Evolutionary conservation across 495 filamentous ascomycete species (phyloP).

Genomic region (Aspergillus biplanus): DNA sequence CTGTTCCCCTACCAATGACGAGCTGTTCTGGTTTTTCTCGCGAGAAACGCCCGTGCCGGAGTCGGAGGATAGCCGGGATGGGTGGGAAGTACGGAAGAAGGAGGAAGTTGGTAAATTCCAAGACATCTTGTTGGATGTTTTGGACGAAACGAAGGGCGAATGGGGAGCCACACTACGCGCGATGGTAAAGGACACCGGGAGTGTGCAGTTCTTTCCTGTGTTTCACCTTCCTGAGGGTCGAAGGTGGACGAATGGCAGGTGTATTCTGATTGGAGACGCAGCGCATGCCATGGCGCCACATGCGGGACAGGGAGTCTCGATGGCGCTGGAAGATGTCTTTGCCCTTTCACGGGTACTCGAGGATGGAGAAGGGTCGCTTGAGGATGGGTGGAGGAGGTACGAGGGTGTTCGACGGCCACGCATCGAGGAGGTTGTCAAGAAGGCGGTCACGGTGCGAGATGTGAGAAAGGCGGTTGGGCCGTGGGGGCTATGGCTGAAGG

Average conservation of each 20-base stretch:
- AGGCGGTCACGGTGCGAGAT: slow-evolving; percentile 29
- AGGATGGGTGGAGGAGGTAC: slow-evolving; percentile 28
- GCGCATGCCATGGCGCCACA: slow-evolving; percentile 52
- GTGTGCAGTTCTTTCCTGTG: slow-evolving; percentile 54
- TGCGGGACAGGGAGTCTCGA: slow-evolving; percentile 49
- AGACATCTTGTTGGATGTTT: slow-evolving; percentile 32
- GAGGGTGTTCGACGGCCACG: slow-evolving; percentile 37
- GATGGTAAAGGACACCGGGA: slow-evolving; percentile 38
- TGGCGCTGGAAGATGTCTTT: slow-evolving; percentile 51
- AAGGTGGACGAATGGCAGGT: slow-evolving; percentile 43
- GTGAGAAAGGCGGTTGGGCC: slow-evolving; percentile 27
- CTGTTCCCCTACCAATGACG: slow-evolving; percentile 29
- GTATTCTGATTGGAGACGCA: slow-evolving; percentile 43
- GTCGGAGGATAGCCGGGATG: slow-evolving; percentile 35
- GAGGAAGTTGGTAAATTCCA: slow-evolving; percentile 42
- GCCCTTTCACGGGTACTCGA: slow-evolving; percentile 41
- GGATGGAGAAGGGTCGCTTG: slow-evolving; percentile 16
- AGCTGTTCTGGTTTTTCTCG: slow-evolving; percentile 37
- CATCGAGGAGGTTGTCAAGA: slow-evolving; percentile 27
- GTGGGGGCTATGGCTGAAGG: slow-evolving; percentile 34
- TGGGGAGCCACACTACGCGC: slow-evolving; percentile 49
- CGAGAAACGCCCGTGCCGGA: slow-evolving; percentile 27
- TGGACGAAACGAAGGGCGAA: slow-evolving; percentile 40
- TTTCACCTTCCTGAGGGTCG: slow-evolving; percentile 50
- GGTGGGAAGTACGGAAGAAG: slow-evolving; percentile 47